Percentiles rank a stretch among this genome's conserved stretches.
Evolutionary conservation across 176 grass and related monocot species (phyloP).

Genomic region (Musa itinerans): DNA sequence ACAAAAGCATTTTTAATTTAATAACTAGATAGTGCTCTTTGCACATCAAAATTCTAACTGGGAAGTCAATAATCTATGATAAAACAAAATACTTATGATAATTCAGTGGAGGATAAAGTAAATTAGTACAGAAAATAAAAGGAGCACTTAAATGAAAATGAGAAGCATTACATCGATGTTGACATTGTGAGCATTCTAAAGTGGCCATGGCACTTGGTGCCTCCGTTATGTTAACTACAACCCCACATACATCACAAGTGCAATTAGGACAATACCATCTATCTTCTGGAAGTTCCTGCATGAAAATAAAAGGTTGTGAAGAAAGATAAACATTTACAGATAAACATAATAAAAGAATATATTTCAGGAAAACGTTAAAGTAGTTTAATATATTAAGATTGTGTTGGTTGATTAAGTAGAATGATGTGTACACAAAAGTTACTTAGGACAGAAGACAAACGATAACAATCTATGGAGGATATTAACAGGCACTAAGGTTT

Average conservation of each 20-base stretch:
- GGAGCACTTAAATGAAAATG: background rate
- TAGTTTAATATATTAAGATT: background rate
- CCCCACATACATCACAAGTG: slow-evolving; percentile 55
- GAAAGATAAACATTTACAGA: background rate
- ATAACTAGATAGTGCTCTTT: background rate
- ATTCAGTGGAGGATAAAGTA: background rate
- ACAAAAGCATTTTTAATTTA: background rate
- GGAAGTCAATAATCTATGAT: background rate
- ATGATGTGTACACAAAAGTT: background rate
- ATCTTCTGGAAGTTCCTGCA: slow-evolving; percentile 79
- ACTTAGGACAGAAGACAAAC: no score
- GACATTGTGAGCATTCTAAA: slow-evolving; percentile 79
- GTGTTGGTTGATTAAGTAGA: background rate
- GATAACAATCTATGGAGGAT: no score
- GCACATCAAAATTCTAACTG: background rate
- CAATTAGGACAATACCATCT: slow-evolving; percentile 88
- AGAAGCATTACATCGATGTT: slow-evolving; percentile 54
- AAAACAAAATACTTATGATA: background rate
- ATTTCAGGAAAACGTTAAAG: background rate
- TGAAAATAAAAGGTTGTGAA: background rate
- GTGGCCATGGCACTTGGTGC: slow-evolving; percentile 21
- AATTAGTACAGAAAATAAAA: background rate
- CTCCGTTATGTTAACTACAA: slow-evolving; percentile 46
- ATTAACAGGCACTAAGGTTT: no score
- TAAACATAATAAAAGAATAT: background rate